Base-by-base conservation (phyloP, 768 basidiomycete genomes). In the Cyclocybe aegerita region DNA sequence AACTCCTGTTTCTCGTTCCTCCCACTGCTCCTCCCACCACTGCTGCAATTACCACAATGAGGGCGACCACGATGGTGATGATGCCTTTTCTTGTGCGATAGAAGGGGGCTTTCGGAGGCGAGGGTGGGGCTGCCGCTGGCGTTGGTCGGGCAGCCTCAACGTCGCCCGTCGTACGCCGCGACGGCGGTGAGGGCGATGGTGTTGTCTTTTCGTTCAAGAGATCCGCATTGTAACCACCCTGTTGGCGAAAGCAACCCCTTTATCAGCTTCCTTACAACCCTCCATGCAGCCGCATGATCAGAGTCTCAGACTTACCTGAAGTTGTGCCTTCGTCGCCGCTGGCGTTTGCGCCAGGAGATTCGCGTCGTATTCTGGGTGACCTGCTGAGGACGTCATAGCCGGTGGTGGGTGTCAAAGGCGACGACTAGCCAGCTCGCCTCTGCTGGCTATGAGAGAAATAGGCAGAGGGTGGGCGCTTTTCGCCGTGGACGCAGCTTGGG, bases 11-110 rank as follows among this genome's bases (percentile, higher is more conserved):
- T 57, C 46, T 52, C 39, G 79, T 73, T 14, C 77, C 83, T 29
- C 81, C 82, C 0, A 84, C 83, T 0, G 73, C 82, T 4, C 81
- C 83, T 0, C 81, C 82, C 4, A 85, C 74, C 4, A 76, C 70
- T 0, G 76, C 82, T 0, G 69, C 82, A 35, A 85, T 55, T 41
- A 81, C 52, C 17, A 81, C 57, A 38, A 81, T 16, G 7, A 57
- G 60, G 4, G 65, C 55, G 37, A 81, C 39, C 39, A 64, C 53
- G 35, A 78, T 56, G 47, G 69, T 60, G 41, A 81, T 64, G 30
- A 77, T 65, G 5, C 79, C 79, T 23, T 74, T 77, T 16, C 58
- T 76, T 71, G 85, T 49, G 56, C 84, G 36, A 73, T 82, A 43
- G 49, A 69, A 42, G 1, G 69, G 49, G 68, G 73, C 42, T 70